Evolutionary conservation across 208 protist genomes (phyloP), one percentile per base, ranked within the genome.

Genomic region (Leishmania arabica): DNA sequence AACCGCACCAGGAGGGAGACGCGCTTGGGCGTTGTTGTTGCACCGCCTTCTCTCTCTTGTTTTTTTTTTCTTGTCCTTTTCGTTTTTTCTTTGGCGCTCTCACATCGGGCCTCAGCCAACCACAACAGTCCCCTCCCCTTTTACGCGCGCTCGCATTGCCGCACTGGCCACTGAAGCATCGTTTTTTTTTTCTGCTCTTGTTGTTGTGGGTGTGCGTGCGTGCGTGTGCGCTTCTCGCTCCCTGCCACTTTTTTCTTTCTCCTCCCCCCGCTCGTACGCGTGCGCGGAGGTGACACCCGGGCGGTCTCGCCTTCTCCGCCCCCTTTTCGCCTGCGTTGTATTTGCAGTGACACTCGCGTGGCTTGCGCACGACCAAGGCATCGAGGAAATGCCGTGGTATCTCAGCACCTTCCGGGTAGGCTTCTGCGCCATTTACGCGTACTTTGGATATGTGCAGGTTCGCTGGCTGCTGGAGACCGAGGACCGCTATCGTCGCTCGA

Each of bases 381-480:
- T 40, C 2, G 49, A 49, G 31, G 27, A 37, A 21, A 68, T 97
- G 95, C 90, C 95, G 79, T 97, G 95, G 93, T 97, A 97, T 69
- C 64, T 96, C 3, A 96, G 92, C 78, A 81, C 90, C 2, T 97
- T 96, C 73, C 87, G 95, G 13, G 87, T 95, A 3, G 84, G 86
- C 64, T 93, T 96, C 79, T 92, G 86, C 80, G 85, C 80, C 40
- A 86, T 95, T 60, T 97, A 97, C 82, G 79, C 86, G 1, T 95
- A 91, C 81, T 95, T 97, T 73, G 92, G 89, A 3, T 87, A 82
- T 51, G 79, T 87, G 40, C 92, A 95, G 81, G 64, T 88, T 58
- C 82, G 83, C 51, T 96, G 93, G 93, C 91, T 97, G 42, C 47
- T 86, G 24, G 90, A 95, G 70, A 91, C 95, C 3, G 92, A 97